A percentile compares a stretch with the other conserved stretches of the same genome.
Conservation (phyloP, 805 yeast genomes). For the Ogataea polymorpha region DNA sequence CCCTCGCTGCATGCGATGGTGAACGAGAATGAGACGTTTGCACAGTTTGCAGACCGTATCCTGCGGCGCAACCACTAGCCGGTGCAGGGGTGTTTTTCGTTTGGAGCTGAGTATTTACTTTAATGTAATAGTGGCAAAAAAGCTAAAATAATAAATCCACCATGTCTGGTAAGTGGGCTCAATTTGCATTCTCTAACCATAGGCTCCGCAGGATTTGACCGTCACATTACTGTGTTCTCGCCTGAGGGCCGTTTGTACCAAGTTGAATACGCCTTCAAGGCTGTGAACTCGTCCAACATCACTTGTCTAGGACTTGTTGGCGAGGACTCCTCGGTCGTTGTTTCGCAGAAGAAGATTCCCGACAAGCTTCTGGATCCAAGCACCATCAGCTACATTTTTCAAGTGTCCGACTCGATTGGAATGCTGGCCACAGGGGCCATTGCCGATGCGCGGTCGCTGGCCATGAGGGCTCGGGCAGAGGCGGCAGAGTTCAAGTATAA, state of each 20-base stretch:
- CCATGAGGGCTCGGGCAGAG: slow-evolving; percentile 88
- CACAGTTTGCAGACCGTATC: slow-evolving; percentile 44
- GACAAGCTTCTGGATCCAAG: slow-evolving; percentile 87
- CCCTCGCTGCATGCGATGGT: slow-evolving; percentile 51
- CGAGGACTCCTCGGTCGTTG: slow-evolving; percentile 78
- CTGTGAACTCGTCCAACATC: slow-evolving; percentile 87
- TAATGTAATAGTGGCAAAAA: slow-evolving; percentile 7
- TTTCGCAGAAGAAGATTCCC: slow-evolving; percentile 94
- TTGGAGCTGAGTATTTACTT: slow-evolving; percentile 1
- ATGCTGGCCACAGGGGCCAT: slow-evolving; percentile 92
- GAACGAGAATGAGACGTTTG: slow-evolving; percentile 45
- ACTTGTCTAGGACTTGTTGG: slow-evolving; percentile 89
- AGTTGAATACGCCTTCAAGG: slow-evolving; percentile 97
- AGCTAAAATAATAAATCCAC: slow-evolving; percentile 2
- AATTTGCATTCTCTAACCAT: slow-evolving; percentile 19
- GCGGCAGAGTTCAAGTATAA: slow-evolving; percentile 93
- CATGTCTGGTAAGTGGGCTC: slow-evolving; percentile 32
- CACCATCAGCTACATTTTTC: slow-evolving; percentile 84
- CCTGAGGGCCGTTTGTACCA: slow-evolving; percentile 98
- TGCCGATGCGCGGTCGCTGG: slow-evolving; percentile 92
- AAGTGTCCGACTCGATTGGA: slow-evolving; percentile 78
- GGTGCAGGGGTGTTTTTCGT: not conserved
- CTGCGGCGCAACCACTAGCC: slow-evolving; percentile 37
- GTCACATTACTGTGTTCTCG: slow-evolving; percentile 97
- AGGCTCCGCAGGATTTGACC: slow-evolving; percentile 93